A percentile compares a stretch with the other conserved stretches of the same genome.
phyloP scores from a whole-genome alignment of 2,329 filamentous ascomycete species.

The Ramularia endophylla region DNA sequence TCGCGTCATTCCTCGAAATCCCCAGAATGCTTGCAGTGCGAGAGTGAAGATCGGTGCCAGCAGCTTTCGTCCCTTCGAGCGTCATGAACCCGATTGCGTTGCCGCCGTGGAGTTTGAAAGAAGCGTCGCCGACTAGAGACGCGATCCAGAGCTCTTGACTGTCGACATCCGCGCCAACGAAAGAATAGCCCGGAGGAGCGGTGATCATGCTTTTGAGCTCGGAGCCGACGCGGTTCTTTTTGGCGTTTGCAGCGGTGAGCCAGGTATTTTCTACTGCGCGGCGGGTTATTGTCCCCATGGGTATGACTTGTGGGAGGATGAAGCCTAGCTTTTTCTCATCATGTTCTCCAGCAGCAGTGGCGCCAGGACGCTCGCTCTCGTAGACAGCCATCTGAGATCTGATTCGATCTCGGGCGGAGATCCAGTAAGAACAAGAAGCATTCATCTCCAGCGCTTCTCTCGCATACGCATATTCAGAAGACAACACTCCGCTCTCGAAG shows the following conservation, averaged over 20 bases:
- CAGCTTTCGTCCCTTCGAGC: conserved; percentile 88
- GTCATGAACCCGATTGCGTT: conserved; percentile 99
- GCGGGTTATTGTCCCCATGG: conserved; percentile 95
- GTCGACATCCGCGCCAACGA: conserved; percentile 96
- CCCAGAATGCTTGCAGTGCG: conserved; percentile 87
- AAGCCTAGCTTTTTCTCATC: conserved; percentile 56
- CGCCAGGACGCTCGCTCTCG: conserved; percentile 51
- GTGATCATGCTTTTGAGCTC: conserved; percentile 96
- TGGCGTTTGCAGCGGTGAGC: conserved; percentile 96
- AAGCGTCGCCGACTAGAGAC: conserved; percentile 86
- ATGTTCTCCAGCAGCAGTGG: conserved; percentile 18
- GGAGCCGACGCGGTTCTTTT: conserved; percentile 90
- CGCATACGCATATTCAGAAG: conserved; percentile 82
- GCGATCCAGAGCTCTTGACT: conserved; percentile 98
- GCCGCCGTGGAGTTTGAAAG: conserved; percentile 90
- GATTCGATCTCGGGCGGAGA: conserved; percentile 88
- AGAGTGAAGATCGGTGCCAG: conserved; percentile 89
- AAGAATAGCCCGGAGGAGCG: conserved; percentile 82
- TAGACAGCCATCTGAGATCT: conserved; percentile 95
- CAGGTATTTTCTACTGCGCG: conserved; percentile 96
- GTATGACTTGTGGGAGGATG: conserved; percentile 91
- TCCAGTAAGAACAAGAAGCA: conserved; percentile 98
- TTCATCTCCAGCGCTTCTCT: conserved; percentile 98
- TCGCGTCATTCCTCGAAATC: conserved; percentile 91
- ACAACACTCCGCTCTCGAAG: conserved; percentile 82